These are phyloP conservation scores for Lasiodiplodia citricola DNA, from an alignment of 2,329 filamentous ascomycete genomes.

Conservation along the genomic window DNA sequence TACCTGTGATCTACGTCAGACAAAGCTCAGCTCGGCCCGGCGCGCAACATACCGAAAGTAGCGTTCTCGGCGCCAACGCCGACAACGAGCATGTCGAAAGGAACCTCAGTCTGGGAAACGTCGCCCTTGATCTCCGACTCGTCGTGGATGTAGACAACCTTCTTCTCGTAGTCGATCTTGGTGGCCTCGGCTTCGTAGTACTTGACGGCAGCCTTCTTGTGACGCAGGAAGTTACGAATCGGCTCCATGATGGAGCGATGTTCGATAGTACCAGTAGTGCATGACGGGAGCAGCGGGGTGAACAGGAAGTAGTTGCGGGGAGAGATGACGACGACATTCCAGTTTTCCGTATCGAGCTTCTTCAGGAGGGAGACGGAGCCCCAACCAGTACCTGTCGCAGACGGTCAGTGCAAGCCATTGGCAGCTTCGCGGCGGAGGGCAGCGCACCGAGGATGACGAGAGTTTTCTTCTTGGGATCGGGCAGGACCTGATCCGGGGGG, in stretches of 20 bases:
- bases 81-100: constrained; percentile 97
- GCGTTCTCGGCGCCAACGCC: constrained; percentile 98
- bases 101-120: constrained; percentile 81
- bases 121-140: constrained; percentile 91
- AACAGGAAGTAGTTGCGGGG: constrained; percentile 99
- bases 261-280: constrained; percentile 96
- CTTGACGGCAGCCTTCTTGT: constrained; percentile 91
- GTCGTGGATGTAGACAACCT: constrained; percentile 86
- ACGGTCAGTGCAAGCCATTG: constrained; percentile 32
- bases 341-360: constrained; percentile 98
- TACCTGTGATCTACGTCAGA: constrained; percentile 55
- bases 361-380: constrained; percentile 94
- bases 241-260: constrained; percentile 99
- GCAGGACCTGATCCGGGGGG: constrained; percentile 76
- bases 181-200: constrained; percentile 98
- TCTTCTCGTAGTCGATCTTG: constrained; percentile 91
- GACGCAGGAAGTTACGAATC: constrained; percentile 90
- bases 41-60: constrained; percentile 73
- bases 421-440: neutral
- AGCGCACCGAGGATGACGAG: constrained; percentile 86
- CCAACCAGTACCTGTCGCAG: constrained; percentile 83
- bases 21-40: neutral
- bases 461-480: constrained; percentile 93
- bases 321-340: constrained; percentile 97
- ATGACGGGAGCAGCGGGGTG: constrained; percentile 94